Evolutionary conservation across 805 yeast genomes (phyloP).

Genomic region (Nakazawaea ishiwadae): DNA sequence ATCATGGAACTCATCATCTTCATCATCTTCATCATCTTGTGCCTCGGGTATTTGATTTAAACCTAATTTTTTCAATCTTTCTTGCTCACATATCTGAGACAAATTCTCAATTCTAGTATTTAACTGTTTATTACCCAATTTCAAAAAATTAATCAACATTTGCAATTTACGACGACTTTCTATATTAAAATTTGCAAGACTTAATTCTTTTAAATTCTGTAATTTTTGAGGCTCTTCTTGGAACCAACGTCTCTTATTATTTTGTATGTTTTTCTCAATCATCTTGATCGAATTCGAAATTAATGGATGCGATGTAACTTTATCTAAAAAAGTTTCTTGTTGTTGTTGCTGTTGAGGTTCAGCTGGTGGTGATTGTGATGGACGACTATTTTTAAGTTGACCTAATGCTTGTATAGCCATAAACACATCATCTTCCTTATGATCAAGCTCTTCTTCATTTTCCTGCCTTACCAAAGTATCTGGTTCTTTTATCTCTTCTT

Average conservation of each 20-base stretch:
- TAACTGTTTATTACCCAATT: constrained; percentile 75
- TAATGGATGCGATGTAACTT: constrained; percentile 31
- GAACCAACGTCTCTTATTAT: constrained; percentile 17
- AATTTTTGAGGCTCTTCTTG: constrained; percentile 15
- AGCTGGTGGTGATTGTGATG: not conserved
- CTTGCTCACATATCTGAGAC: constrained; percentile 23
- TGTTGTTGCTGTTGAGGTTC: constrained; percentile 5
- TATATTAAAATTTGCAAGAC: constrained; percentile 31
- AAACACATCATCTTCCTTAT: constrained; percentile 15
- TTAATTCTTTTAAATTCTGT: constrained; percentile 29
- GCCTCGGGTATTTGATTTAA: constrained; percentile 14
- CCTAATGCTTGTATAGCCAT: constrained; percentile 28
- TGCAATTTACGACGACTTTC: constrained; percentile 75
- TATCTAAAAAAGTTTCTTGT: constrained; percentile 25
- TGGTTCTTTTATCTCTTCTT: not conserved
- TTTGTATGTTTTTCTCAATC: constrained; percentile 28
- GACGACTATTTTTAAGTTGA: constrained; percentile 17
- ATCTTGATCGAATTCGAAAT: constrained; percentile 31
- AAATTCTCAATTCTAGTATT: constrained; percentile 61
- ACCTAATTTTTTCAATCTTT: constrained; percentile 14
- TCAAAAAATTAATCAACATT: constrained; percentile 73
- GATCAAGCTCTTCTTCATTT: constrained; percentile 1
- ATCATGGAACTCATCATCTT: constrained; percentile 13
- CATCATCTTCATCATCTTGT: constrained; percentile 4
- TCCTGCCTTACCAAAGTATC: not conserved